phyloP scores from a whole-genome alignment of 352 stramenopile genomes.

The Phytophthora hibernalis region DNA sequence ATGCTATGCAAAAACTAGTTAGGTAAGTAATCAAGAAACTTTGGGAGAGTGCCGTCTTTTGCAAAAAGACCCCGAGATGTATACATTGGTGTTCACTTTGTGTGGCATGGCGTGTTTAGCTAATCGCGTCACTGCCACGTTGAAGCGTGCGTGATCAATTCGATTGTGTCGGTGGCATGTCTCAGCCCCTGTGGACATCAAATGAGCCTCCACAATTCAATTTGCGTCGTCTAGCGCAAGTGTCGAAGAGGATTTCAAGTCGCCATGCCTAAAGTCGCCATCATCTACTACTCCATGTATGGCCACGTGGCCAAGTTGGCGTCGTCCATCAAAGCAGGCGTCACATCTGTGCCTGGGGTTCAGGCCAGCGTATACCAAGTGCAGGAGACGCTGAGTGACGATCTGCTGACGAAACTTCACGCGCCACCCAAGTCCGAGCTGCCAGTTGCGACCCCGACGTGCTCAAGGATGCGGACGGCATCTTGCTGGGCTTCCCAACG shows the following conservation, averaged over 20 bases:
- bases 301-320: slow-evolving; percentile 81
- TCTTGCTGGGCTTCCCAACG: slow-evolving; percentile 85
- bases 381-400: slow-evolving; percentile 75
- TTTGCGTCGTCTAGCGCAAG: neutral
- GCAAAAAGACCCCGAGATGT: too few relatives aligned
- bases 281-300: slow-evolving; percentile 89
- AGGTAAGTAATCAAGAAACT: too few relatives aligned
- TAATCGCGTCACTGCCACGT: slow-evolving; percentile 4
- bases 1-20: too few relatives aligned
- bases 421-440: slow-evolving; percentile 68
- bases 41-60: too few relatives aligned
- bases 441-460: slow-evolving; percentile 66
- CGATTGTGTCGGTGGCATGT: too few relatives aligned
- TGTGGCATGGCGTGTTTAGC: neutral
- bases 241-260: neutral
- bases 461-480: slow-evolving; percentile 75
- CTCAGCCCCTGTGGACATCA: neutral
- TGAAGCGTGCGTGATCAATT: slow-evolving; percentile 1
- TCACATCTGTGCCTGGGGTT: slow-evolving; percentile 61
- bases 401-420: slow-evolving; percentile 74
- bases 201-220: slow-evolving; percentile 6
- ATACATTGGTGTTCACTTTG: neutral
- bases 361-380: slow-evolving; percentile 71
- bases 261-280: slow-evolving; percentile 67
- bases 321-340: slow-evolving; percentile 64